Evolutionary conservation across 2,329 filamentous ascomycete species (phyloP).

Genomic region (Dothidotthia symphoricarpi): DNA sequence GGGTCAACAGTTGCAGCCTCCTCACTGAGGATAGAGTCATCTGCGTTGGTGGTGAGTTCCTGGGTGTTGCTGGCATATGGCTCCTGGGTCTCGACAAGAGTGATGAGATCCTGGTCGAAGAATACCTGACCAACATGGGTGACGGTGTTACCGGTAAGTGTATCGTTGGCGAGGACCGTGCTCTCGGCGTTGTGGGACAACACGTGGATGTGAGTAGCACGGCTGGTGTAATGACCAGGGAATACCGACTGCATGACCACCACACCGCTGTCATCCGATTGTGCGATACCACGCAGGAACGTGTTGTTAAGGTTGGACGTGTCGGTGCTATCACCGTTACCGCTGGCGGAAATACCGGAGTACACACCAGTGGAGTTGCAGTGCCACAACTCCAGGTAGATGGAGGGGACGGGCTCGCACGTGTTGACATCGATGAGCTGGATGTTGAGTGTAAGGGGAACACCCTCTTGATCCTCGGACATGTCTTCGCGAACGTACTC

Average conservation of each 20-base stretch:
- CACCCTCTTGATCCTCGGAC: slow-evolving; percentile 49
- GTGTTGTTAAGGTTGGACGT: slow-evolving; percentile 34
- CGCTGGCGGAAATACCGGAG: slow-evolving; percentile 39
- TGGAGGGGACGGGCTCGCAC: slow-evolving; percentile 51
- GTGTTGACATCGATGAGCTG: slow-evolving; percentile 57
- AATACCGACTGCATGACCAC: slow-evolving; percentile 51
- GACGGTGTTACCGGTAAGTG: slow-evolving; percentile 50
- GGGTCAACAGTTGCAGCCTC: slow-evolving; percentile 54
- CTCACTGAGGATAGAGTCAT: slow-evolving; percentile 51
- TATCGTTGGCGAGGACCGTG: slow-evolving; percentile 49
- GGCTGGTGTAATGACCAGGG: slow-evolving; percentile 43
- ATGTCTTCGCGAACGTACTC: slow-evolving; percentile 53
- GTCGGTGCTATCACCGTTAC: slow-evolving; percentile 45
- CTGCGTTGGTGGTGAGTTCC: slow-evolving; percentile 50
- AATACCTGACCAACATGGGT: slow-evolving; percentile 64
- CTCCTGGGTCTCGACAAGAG: slow-evolving; percentile 48
- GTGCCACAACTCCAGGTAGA: slow-evolving; percentile 57
- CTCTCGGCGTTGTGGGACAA: slow-evolving; percentile 35
- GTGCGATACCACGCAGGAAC: slow-evolving; percentile 52
- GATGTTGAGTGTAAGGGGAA: slow-evolving; percentile 52
- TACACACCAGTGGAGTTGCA: slow-evolving; percentile 40
- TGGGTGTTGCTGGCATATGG: slow-evolving; percentile 48
- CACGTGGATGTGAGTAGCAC: slow-evolving; percentile 43
- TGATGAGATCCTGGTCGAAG: slow-evolving; percentile 61
- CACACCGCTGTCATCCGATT: slow-evolving; percentile 49